Evolutionary conservation across 805 yeast species (phyloP).

Genomic region (Candida stauntonica): DNA sequence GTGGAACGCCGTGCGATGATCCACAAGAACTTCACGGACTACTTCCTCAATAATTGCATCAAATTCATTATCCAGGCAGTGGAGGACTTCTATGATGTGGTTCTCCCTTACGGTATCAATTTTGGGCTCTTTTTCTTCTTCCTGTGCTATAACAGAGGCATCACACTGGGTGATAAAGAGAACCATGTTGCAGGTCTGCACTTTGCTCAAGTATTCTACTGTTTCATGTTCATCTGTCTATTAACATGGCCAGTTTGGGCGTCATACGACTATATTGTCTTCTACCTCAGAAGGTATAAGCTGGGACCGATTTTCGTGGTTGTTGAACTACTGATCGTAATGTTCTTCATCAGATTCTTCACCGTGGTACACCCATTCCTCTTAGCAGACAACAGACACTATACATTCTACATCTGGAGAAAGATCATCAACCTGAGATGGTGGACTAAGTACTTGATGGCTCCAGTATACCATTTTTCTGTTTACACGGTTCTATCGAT

Average conservation of each 20-base stretch:
- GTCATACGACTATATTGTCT: slow-evolving; percentile 35
- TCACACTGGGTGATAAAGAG: slow-evolving; percentile 87
- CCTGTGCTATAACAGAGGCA: slow-evolving; percentile 67
- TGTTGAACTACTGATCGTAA: slow-evolving; percentile 35
- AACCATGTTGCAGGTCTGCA: slow-evolving; percentile 76
- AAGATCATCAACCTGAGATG: slow-evolving; percentile 49
- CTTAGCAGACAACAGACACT: slow-evolving; percentile 92
- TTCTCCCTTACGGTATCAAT: slow-evolving; percentile 50
- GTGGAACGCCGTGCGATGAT: slow-evolving; percentile 47
- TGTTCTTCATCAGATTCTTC: slow-evolving; percentile 46
- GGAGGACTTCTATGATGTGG: slow-evolving; percentile 31
- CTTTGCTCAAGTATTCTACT: slow-evolving; percentile 77
- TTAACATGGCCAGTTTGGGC: slow-evolving; percentile 77
- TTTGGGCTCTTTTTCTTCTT: slow-evolving; percentile 52
- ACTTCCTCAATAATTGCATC: slow-evolving; percentile 35
- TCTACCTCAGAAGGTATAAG: slow-evolving; percentile 34
- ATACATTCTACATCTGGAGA: slow-evolving; percentile 80
- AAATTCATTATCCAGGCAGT: slow-evolving; percentile 34
- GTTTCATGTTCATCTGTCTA: slow-evolving; percentile 55
- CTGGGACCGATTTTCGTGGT: slow-evolving; percentile 27
- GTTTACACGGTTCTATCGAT: slow-evolving; percentile 34
- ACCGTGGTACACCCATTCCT: slow-evolving; percentile 86
- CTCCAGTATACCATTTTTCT: slow-evolving; percentile 70
- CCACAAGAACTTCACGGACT: slow-evolving; percentile 35
- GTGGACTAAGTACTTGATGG: slow-evolving; percentile 44